These are phyloP conservation scores for Roridomyces roridus DNA, from an alignment of 768 basidiomycete genomes.

Conservation along the genomic window DNA sequence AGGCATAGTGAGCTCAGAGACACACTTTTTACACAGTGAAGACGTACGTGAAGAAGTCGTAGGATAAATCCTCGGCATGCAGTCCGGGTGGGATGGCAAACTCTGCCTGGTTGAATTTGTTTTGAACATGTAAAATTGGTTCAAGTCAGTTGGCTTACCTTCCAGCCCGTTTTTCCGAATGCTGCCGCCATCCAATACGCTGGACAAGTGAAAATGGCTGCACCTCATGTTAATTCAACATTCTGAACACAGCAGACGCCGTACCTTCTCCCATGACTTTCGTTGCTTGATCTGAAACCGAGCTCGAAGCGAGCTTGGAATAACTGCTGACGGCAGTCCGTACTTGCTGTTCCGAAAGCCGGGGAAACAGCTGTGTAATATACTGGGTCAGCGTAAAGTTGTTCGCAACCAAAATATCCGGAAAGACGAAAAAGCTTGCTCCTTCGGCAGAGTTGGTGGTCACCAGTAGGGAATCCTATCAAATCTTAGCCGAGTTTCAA, in stretches of 20 bases:
- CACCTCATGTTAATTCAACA: no score
- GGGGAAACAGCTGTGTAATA: conserved; percentile 1
- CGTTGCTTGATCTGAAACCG: background rate
- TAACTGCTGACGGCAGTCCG: background rate
- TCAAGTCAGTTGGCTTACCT: no score
- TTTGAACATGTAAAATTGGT: background rate
- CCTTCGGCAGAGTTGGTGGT: background rate
- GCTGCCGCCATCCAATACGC: background rate
- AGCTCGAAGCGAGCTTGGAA: background rate
- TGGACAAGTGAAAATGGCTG: background rate
- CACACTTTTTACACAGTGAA: no score
- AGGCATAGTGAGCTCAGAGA: background rate
- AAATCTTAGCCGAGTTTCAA: no score
- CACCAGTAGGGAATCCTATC: no score
- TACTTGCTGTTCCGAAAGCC: background rate
- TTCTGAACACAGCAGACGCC: no score
- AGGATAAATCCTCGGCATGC: background rate
- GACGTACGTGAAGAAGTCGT: background rate
- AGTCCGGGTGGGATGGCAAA: background rate
- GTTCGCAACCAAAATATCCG: background rate
- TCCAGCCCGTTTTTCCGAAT: background rate
- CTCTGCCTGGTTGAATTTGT: background rate
- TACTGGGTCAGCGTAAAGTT: conserved; percentile 1
- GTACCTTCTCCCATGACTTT: no score
- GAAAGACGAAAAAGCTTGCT: background rate